A percentile compares a stretch with the other conserved stretches of the same genome.
phyloP scores from a whole-genome alignment of 805 yeast genomes.

The Deakozyma indianensis region DNA sequence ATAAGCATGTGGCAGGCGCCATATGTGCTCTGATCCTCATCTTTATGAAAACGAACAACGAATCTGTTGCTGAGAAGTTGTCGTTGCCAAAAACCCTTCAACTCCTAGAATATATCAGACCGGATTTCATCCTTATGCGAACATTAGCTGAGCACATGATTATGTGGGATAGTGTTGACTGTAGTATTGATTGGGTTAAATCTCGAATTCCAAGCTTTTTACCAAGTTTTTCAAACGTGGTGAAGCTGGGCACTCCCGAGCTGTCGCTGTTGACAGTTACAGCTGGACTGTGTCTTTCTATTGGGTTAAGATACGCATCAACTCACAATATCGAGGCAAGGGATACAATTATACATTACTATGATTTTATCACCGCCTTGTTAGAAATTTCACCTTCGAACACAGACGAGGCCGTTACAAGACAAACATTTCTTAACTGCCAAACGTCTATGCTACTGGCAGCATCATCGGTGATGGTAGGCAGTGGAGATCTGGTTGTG shows the following conservation, averaged over 20 bases:
- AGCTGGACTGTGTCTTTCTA: constrained; percentile 61
- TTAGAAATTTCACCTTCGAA: constrained; percentile 28
- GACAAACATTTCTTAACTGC: constrained; percentile 37
- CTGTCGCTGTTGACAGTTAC: constrained; percentile 48
- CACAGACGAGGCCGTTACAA: constrained; percentile 46
- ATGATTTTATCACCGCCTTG: constrained; percentile 37
- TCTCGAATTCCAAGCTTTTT: constrained; percentile 38
- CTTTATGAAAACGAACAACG: constrained; percentile 52
- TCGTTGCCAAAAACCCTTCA: constrained; percentile 45
- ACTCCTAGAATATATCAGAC: constrained; percentile 56
- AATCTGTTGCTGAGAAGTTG: constrained; percentile 44
- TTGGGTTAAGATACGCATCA: constrained; percentile 70
- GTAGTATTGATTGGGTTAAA: constrained; percentile 39
- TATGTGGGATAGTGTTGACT: constrained; percentile 53
- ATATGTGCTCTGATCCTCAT: constrained; percentile 61
- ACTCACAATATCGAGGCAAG: constrained; percentile 41
- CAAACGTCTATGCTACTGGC: constrained; percentile 51
- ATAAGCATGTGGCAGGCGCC: constrained; percentile 59
- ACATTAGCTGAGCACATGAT: constrained; percentile 51
- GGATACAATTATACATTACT: constrained; percentile 36
- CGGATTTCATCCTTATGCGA: constrained; percentile 58
- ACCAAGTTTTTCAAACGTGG: constrained; percentile 8
- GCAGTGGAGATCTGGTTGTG: constrained; percentile 74
- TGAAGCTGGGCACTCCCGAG: constrained; percentile 40
- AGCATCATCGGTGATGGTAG: constrained; percentile 67